phyloP scores from a whole-genome alignment of 139 green algal genomes.

The Spirogloea muscicola region DNA sequence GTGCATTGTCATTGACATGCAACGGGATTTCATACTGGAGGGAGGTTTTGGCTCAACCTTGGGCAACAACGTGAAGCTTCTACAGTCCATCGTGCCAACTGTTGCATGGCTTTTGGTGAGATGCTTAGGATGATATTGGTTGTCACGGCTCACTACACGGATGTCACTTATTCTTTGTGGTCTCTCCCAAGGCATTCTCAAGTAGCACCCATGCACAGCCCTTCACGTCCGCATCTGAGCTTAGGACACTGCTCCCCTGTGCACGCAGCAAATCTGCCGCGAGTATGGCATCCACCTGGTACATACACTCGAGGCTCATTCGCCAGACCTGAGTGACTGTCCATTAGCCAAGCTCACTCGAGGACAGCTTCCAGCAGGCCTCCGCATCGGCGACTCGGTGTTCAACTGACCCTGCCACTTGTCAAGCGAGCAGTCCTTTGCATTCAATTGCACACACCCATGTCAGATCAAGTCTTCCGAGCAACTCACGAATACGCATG shows the following conservation, averaged over 20 bases:
- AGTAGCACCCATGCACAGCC: too few relatives aligned
- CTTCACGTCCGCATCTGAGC: too few relatives aligned
- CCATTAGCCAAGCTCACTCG: conserved; percentile 51
- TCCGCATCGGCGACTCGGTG: conserved; percentile 58
- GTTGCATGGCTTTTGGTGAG: conserved; percentile 12
- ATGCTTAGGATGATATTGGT: too few relatives aligned
- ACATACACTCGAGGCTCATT: conserved; percentile 68
- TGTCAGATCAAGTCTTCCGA: too few relatives aligned
- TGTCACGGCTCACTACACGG: too few relatives aligned
- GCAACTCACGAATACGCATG: too few relatives aligned
- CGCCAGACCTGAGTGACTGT: conserved; percentile 48
- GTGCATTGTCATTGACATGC: conserved; percentile 70
- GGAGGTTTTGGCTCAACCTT: conserved; percentile 63
- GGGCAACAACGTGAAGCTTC: conserved; percentile 57
- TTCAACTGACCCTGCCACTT: too few relatives aligned
- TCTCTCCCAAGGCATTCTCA: too few relatives aligned
- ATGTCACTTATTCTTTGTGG: too few relatives aligned
- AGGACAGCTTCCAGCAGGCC: conserved; percentile 26
- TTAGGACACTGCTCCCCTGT: too few relatives aligned
- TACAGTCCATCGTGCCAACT: conserved; percentile 28
- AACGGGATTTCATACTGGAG: conserved; percentile 61
- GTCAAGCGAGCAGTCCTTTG: too few relatives aligned
- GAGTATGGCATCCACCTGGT: conserved; percentile 52
- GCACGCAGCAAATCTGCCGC: conserved; percentile 48
- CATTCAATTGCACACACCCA: too few relatives aligned